Conservation (phyloP, 2,329 filamentous ascomycete species). For the Clarireedia homoeocarpa region DNA sequence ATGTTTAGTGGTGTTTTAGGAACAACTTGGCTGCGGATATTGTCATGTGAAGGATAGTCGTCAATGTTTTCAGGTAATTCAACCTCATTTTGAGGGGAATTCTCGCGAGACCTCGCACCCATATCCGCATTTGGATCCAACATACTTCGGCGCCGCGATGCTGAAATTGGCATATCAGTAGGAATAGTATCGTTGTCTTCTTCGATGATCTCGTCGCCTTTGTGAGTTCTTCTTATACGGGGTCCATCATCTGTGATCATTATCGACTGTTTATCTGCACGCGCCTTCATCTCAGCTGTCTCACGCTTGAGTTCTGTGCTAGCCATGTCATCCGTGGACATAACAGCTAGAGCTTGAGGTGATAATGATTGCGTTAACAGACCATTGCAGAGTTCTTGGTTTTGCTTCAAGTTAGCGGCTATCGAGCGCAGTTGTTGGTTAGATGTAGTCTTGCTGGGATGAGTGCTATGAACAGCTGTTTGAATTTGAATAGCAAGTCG, state of each 20-base stretch:
- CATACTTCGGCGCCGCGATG: slow-evolving; percentile 32
- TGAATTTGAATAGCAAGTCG: slow-evolving; percentile 73
- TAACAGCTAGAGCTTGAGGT: slow-evolving; percentile 71
- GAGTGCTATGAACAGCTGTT: slow-evolving; percentile 53
- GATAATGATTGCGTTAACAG: slow-evolving; percentile 66
- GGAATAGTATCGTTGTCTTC: slow-evolving; percentile 50
- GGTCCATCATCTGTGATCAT: slow-evolving; percentile 67
- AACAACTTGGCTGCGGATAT: slow-evolving; percentile 17
- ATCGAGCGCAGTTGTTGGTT: slow-evolving; percentile 64
- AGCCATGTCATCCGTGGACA: slow-evolving; percentile 86
- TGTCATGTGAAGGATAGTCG: slow-evolving; percentile 23
- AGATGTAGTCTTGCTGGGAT: slow-evolving; percentile 46
- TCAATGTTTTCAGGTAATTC: slow-evolving; percentile 28
- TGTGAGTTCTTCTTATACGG: slow-evolving; percentile 82
- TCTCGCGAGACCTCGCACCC: slow-evolving; percentile 29
- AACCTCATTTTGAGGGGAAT: slow-evolving; percentile 29
- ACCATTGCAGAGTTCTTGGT: slow-evolving; percentile 66
- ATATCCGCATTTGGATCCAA: slow-evolving; percentile 30
- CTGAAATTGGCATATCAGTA: slow-evolving; percentile 22
- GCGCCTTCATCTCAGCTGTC: slow-evolving; percentile 68
- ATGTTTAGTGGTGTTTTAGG: slow-evolving; percentile 28
- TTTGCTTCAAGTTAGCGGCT: slow-evolving; percentile 82
- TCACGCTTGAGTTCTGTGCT: slow-evolving; percentile 80
- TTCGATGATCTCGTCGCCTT: slow-evolving; percentile 86
- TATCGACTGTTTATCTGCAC: slow-evolving; percentile 76